Percentiles rank a stretch among this genome's conserved stretches.
phyloP scores from a whole-genome alignment of 331 rosid genomes.

The Malus hybrid region DNA sequence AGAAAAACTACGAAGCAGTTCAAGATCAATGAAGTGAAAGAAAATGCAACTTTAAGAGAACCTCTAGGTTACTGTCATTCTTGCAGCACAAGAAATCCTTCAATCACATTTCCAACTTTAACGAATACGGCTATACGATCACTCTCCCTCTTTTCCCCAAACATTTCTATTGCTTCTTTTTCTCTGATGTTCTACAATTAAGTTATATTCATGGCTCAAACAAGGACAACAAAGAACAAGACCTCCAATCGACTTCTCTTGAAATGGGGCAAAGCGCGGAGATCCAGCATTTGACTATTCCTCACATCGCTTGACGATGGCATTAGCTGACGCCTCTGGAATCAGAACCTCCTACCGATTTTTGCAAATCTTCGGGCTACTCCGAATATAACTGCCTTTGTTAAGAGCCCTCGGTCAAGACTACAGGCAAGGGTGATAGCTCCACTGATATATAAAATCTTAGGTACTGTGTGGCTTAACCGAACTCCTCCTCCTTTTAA shows the following conservation, averaged over 20 bases:
- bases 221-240: slow-evolving; percentile 29
- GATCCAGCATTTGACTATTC: slow-evolving; percentile 20
- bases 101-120: slow-evolving; percentile 4
- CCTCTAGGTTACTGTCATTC: slow-evolving; percentile 19
- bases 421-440: slow-evolving; percentile 80
- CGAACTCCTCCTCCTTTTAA: too few relatives aligned
- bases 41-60: neutral
- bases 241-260: slow-evolving; percentile 12
- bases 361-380: slow-evolving; percentile 82
- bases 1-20: neutral
- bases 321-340: slow-evolving; percentile 12
- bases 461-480: slow-evolving; percentile 31
- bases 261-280: slow-evolving; percentile 16
- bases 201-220: slow-evolving; percentile 31
- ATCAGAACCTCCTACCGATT: slow-evolving; percentile 70
- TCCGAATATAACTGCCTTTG: slow-evolving; percentile 87
- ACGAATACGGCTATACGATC: slow-evolving; percentile 25
- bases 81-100: slow-evolving; percentile 24
- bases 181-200: slow-evolving; percentile 6
- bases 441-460: slow-evolving; percentile 71
- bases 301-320: slow-evolving; percentile 20
- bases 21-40: neutral
- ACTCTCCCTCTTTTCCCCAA: slow-evolving; percentile 8
- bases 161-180: neutral
- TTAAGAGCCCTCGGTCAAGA: slow-evolving; percentile 80